Percentiles rank a stretch among this genome's conserved stretches.
These are phyloP conservation scores for Amanita polypyramis DNA, from an alignment of 768 basidiomycete species.

Conservation along the genomic window DNA sequence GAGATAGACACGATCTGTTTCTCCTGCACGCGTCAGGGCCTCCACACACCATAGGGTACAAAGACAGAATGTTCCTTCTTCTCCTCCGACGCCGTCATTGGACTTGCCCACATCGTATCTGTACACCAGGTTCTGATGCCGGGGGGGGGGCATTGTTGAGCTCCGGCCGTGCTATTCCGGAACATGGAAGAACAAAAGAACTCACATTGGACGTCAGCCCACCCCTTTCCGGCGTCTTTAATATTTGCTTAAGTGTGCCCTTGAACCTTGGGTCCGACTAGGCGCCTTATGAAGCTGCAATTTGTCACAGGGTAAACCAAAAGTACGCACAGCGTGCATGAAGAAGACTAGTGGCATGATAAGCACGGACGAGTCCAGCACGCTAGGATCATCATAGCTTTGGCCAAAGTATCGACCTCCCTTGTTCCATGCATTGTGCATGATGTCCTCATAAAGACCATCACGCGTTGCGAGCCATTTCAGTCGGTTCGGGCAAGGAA, in stretches of 20 bases:
- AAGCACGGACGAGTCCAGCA: slow-evolving; percentile 79
- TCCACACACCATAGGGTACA: slow-evolving; percentile 86
- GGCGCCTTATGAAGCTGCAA: neutral
- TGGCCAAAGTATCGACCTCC: slow-evolving; percentile 68
- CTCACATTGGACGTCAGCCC: slow-evolving; percentile 82
- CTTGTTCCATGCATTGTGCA: slow-evolving; percentile 79
- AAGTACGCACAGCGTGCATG: slow-evolving; percentile 55
- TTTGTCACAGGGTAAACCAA: neutral
- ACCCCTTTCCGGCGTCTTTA: slow-evolving; percentile 83
- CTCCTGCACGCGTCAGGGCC: slow-evolving; percentile 80
- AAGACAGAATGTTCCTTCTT: slow-evolving; percentile 91
- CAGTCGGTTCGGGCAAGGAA: slow-evolving; percentile 68
- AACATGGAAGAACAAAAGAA: slow-evolving; percentile 9
- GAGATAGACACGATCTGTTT: slow-evolving; percentile 60
- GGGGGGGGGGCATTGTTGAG: neutral
- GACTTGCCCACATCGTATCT: slow-evolving; percentile 82
- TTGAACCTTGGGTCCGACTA: slow-evolving; percentile 86
- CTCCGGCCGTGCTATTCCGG: neutral
- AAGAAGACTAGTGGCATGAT: slow-evolving; percentile 95
- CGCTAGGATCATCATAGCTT: slow-evolving; percentile 77
- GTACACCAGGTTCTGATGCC: slow-evolving; percentile 72
- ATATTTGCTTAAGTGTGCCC: slow-evolving; percentile 70
- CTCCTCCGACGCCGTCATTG: slow-evolving; percentile 91
- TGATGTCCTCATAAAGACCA: slow-evolving; percentile 85
- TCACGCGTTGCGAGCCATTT: slow-evolving; percentile 76